These are phyloP conservation scores for Ophiocordyceps camponoti-floridani DNA, from an alignment of 2,329 filamentous ascomycete species.

Conservation along the genomic window DNA sequence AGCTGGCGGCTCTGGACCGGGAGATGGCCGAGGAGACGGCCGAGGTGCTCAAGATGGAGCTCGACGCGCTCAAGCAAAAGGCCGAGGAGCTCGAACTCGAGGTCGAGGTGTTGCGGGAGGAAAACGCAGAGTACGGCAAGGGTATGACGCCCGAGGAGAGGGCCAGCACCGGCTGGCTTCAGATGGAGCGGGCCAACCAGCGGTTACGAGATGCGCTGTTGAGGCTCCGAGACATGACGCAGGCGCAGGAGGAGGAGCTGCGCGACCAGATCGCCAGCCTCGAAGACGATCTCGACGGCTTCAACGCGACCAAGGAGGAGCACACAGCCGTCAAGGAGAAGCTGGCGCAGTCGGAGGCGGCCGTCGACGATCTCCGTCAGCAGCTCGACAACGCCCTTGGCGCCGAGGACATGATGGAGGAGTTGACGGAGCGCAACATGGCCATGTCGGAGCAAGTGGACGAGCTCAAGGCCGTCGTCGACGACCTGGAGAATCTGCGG, in stretches of 20 bases:
- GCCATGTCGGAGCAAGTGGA: conserved; percentile 67
- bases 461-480: conserved; percentile 63
- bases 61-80: conserved; percentile 58
- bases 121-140: conserved; percentile 67
- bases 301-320: conserved; percentile 47
- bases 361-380: conserved; percentile 71
- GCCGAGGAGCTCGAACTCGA: conserved; percentile 77
- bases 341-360: conserved; percentile 51
- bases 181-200: conserved; percentile 83
- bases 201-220: conserved; percentile 72
- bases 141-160: conserved; percentile 82
- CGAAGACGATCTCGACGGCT: conserved; percentile 56
- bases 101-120: conserved; percentile 68
- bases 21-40: conserved; percentile 94
- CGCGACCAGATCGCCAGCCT: conserved; percentile 55
- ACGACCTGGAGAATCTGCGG: conserved; percentile 75
- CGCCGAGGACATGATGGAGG: conserved; percentile 86
- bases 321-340: conserved; percentile 55
- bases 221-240: conserved; percentile 68
- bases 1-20: conserved; percentile 74
- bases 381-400: conserved; percentile 80
- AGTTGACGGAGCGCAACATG: conserved; percentile 76
- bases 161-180: conserved; percentile 72
- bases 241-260: conserved; percentile 68
- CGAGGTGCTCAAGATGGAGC: conserved; percentile 63